Conservation (phyloP, 2,329 filamentous ascomycete species). For the Pseudocercospora pini-densiflorae region DNA sequence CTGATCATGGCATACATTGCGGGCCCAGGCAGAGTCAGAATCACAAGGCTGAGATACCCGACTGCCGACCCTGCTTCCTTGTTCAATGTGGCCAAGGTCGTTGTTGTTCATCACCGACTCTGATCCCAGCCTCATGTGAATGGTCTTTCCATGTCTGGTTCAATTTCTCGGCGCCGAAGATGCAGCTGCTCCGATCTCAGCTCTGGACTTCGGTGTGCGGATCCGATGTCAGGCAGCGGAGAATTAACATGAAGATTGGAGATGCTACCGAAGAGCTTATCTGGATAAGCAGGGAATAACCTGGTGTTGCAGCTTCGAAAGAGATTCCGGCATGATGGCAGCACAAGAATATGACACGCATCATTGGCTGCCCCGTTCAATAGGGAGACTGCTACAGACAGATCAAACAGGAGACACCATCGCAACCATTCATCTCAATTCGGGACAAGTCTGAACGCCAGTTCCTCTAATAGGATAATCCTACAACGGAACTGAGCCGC, state of each 20-base stretch:
- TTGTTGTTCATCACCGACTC: neutral
- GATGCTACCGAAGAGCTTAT: neutral
- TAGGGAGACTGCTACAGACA: neutral
- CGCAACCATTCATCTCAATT: too few species aligned
- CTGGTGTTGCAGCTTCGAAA: neutral
- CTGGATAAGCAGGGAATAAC: neutral
- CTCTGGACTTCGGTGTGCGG: neutral
- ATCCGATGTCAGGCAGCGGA: neutral
- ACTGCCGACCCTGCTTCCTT: neutral
- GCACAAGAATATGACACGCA: neutral
- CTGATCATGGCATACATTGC: too few species aligned
- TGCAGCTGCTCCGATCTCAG: neutral
- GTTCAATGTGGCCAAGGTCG: neutral
- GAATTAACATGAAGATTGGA: neutral
- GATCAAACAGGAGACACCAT: too few species aligned
- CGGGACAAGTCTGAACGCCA: too few species aligned
- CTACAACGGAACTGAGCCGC: too few species aligned
- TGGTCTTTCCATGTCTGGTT: neutral
- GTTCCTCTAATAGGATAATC: too few species aligned
- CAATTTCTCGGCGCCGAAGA: neutral
- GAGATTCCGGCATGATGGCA: neutral
- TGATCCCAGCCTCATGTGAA: neutral
- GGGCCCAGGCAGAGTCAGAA: neutral
- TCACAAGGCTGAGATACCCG: neutral
- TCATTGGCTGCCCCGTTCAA: neutral